Base-by-base conservation (phyloP, 1,284 basidiomycete genomes). In the Moesziomyces sp. region DNA sequence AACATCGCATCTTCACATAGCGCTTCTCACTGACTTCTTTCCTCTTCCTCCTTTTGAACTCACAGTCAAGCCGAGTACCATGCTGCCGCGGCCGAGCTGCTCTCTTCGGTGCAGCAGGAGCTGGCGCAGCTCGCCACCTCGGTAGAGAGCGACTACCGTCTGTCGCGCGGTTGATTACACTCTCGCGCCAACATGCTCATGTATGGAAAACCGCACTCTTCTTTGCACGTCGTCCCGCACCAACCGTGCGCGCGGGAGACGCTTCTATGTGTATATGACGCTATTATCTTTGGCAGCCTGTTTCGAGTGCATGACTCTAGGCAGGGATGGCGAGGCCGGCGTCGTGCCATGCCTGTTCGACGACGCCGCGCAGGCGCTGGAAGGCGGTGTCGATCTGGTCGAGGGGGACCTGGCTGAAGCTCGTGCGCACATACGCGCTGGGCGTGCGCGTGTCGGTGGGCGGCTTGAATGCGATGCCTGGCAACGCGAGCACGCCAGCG, bases 61-160 rank as follows among this genome's bases (percentile, higher is more conserved):
- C 18, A 45, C 63, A 72, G 53, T 21, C 86, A 96, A 88, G 89
- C 97, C 46, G 87, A 91, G 77, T 97, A 89, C 88, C 91, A 92
- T 85, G 90, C 91, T 40, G 87, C 90, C 40, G 92, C 93, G 9
- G 93, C 93, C 10, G 94, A 97, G 28, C 49, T 66, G 47, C 63
- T 77, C 43, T 70, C 59, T 53, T 82, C 88, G 52, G 89, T 92
- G 44, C 93, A 96, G 84, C 91, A 91, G 55, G 92, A 96, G 84
- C 91, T 97, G 58, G 93, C 96, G 76, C 93, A 95, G 80, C 88
- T 95, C 64, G 91, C 90, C 56, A 91, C 93, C 18, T 92, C 91
- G 24, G 93, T 93, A 1, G 94, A 96, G 87, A 91, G 91, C 64
- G 93, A 94, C 84, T 97, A 94, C 87, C 91, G 94, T 48, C 63